phyloP scores from a whole-genome alignment of 306 rosid genomes.

The Gastrolobium villosum region DNA sequence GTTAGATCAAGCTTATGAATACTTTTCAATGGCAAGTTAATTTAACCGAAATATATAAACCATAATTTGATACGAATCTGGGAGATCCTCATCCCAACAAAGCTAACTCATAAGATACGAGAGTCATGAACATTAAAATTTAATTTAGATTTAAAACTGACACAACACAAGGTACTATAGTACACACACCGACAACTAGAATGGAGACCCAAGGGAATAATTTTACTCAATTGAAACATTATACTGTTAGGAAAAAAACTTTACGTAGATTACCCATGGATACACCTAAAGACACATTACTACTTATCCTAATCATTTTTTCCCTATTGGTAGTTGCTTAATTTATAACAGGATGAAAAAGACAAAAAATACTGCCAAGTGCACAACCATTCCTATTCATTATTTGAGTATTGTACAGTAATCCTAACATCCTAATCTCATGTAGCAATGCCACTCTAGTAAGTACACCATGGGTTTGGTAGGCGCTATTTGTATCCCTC shows the following conservation, averaged over 20 bases:
- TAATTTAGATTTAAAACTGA: constrained; percentile 20
- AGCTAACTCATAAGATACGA: too few relatives aligned
- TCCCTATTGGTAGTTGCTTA: constrained; percentile 30
- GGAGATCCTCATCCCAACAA: too few relatives aligned
- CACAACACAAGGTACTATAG: background rate
- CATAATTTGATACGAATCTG: too few relatives aligned
- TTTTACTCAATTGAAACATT: constrained; percentile 32
- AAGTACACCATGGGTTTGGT: background rate
- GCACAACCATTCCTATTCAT: background rate
- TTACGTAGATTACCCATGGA: background rate
- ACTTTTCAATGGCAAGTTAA: too few relatives aligned
- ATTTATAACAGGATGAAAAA: background rate
- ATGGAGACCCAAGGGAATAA: constrained; percentile 8
- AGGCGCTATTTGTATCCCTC: background rate
- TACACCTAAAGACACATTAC: background rate
- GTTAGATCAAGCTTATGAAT: too few relatives aligned
- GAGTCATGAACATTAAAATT: too few relatives aligned
- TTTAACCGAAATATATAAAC: too few relatives aligned
- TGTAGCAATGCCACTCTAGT: background rate
- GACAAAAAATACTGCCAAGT: constrained; percentile 8
- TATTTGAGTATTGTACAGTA: background rate
- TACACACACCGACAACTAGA: background rate
- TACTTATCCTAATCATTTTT: constrained; percentile 30
- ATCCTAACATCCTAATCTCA: too few relatives aligned
- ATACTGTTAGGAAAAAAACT: background rate